Evolutionary conservation across 2,329 filamentous ascomycete genomes (phyloP).

Genomic region (Tetracladium maxilliforme): DNA sequence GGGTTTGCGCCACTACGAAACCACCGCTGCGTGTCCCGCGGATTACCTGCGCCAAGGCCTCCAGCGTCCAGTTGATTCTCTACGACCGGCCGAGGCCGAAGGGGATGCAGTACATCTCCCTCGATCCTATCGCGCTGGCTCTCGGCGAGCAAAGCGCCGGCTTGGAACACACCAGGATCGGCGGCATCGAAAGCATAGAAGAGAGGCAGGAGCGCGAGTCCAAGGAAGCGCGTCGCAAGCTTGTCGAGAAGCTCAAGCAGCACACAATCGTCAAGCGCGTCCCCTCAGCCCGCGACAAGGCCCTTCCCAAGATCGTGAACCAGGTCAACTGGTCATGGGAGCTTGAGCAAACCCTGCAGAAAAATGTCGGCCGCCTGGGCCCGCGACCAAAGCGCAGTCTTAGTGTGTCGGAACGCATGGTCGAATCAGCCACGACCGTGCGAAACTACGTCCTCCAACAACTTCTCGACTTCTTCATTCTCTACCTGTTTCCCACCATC

Average conservation of each 20-base stretch:
- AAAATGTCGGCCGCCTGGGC: conserved; percentile 76
- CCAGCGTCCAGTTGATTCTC: conserved; percentile 74
- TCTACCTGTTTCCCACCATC: conserved; percentile 67
- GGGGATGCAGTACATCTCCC: conserved; percentile 91
- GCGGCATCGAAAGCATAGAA: conserved; percentile 57
- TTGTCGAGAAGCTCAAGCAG: conserved; percentile 76
- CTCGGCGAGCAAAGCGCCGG: conserved; percentile 54
- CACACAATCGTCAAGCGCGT: conserved; percentile 72
- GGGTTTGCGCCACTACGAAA: conserved; percentile 47
- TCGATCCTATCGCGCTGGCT: conserved; percentile 77
- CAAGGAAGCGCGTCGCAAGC: conserved; percentile 44
- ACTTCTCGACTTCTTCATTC: conserved; percentile 54
- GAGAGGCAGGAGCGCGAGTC: conserved; percentile 44
- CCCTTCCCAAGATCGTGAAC: conserved; percentile 68
- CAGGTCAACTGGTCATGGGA: conserved; percentile 96
- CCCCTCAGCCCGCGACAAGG: conserved; percentile 69
- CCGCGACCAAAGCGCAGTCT: conserved; percentile 68
- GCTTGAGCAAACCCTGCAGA: conserved; percentile 70
- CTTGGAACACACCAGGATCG: conserved; percentile 18
- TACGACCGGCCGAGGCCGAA: conserved; percentile 77
- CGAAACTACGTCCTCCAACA: conserved; percentile 59
- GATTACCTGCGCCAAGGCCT: conserved; percentile 56
- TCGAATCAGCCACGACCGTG: conserved; percentile 80
- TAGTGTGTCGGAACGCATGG: conserved; percentile 87
- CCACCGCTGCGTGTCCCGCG: conserved; percentile 43